Base-by-base conservation (phyloP, 306 rosid species). In the Lotus japonicus region DNA sequence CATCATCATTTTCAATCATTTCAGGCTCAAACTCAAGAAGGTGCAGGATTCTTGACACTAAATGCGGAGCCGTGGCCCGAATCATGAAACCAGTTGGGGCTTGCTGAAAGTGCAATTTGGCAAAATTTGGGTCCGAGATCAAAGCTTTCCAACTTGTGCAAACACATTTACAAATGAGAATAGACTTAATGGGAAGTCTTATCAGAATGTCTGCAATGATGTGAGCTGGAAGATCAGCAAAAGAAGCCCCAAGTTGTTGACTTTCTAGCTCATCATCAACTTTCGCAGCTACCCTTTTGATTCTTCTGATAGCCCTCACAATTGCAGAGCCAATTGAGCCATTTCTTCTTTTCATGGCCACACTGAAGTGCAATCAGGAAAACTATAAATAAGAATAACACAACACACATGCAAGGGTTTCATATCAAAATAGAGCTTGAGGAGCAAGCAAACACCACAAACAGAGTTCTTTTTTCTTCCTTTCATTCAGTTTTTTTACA, bases 121-220 rank as follows among this genome's bases (percentile, higher is more conserved):
- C 51, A 45, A 45, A 45, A 5, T n/a, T 8, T 45, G 51, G 51
- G 18, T 45, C 51, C 13, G 51, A 45, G 14, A 45, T 45, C 2
- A 13, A 3, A 12, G 17, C 8, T 0, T n/a, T 8, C 78, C 72
- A 82, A 16, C 46, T 17, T 28, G 31, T 64, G 75, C 86, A 77
- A n/a, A 64, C 68, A 17, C 36, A 21, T 23, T 17, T 82, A 66
- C 83, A 73, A 13, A 73, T 21, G 41, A 82, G 21, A 38, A 77
- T 6, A 28, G 68, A 33, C 46, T 18, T 59, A 0, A 48, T 9
- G n/a, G 80, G 52, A 5, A 82, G 59, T 42, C 7, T 18, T 2
- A 57, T 43, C 6, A 81, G 36, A 68, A 77, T 54, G 43, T 1
- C 2, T 16, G 9, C 7, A 15, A 64, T 3, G 36, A 82, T 55